Percentiles rank a stretch among this genome's conserved stretches.
These are phyloP conservation scores for Calocybe gangraenosa DNA, from an alignment of 768 basidiomycete genomes.

Conservation along the genomic window DNA sequence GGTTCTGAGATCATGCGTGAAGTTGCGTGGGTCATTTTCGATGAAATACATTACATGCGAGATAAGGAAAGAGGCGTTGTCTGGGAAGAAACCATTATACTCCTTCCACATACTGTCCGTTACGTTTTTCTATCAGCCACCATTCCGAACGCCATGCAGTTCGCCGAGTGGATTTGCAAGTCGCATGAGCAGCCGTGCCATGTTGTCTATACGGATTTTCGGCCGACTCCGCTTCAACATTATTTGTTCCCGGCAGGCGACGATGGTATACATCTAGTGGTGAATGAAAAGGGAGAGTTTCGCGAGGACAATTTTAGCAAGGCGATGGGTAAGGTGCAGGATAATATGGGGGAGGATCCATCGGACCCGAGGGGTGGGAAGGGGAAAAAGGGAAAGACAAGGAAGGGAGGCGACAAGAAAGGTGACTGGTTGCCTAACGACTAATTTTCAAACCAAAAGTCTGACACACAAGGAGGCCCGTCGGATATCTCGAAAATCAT, in stretches of 20 bases:
- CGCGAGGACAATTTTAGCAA: slow-evolving; percentile 96
- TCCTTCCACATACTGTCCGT: slow-evolving; percentile 92
- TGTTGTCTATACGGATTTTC: slow-evolving; percentile 98
- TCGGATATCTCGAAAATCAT: slow-evolving; percentile 98
- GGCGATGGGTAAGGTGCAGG: slow-evolving; percentile 92
- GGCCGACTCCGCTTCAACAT: slow-evolving; percentile 96
- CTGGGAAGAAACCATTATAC: slow-evolving; percentile 98
- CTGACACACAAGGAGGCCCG: slow-evolving; percentile 43
- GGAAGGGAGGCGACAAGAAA: slow-evolving; percentile 91
- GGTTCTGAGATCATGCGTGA: slow-evolving; percentile 99
- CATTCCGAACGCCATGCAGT: slow-evolving; percentile 99
- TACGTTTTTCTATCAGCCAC: slow-evolving; percentile 99
- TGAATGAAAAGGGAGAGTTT: slow-evolving; percentile 98
- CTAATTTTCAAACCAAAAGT: not conserved
- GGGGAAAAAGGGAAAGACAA: slow-evolving; percentile 88
- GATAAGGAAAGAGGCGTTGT: slow-evolving; percentile 99
- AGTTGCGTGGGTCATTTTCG: slow-evolving; percentile 99
- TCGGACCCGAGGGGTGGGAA: slow-evolving; percentile 82
- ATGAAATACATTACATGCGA: slow-evolving; percentile 99
- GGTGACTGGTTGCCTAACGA: slow-evolving; percentile 39
- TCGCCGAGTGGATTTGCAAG: slow-evolving; percentile 98
- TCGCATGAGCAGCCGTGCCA: slow-evolving; percentile 98
- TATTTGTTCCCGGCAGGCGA: slow-evolving; percentile 97
- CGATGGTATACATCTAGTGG: slow-evolving; percentile 95
- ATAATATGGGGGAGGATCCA: slow-evolving; percentile 84